Evolutionary conservation across 1,284 basidiomycete genomes (phyloP), one percentile per base, ranked within the genome.

Genomic region (Cutaneotrichosporon cavernicola): DNA sequence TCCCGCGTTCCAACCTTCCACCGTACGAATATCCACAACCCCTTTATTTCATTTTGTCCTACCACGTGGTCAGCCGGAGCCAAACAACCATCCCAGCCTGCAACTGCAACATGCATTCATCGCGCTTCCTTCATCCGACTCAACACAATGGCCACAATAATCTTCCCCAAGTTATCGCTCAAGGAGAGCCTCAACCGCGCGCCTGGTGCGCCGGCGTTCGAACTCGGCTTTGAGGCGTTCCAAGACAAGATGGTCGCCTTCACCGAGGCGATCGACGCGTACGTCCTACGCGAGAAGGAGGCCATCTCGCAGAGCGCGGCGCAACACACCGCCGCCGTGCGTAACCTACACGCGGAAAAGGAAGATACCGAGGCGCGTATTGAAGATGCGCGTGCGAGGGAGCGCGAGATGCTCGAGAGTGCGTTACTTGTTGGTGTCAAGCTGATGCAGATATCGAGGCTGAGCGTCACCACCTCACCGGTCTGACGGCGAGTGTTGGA

Each of bases 371-470:
- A 77, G 62, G 66, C 70, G 21, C 64, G 72, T 38, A 80, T 81
- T 32, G 70, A 72, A 50, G 60, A 69, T 26, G 79, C 80, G 69
- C 66, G 77, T 34, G 70, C 74, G 47, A 66, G 66, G 36, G 80
- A 81, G 64, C 72, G 71, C 18, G 70, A 74, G 26, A 78, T 81
- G 77, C 70, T 81, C 2, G 69, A 72, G 18, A 71, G 79, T 79
- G 58, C 56, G 75, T 71, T 53, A 4, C 26, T 4, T 3, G 40
- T 6, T 8, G 32, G 13, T 11, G 21, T 5, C n/a, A 5, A n/a
- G 34, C 60, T 61, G 43, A 61, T 57, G 2, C 52, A 76, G 77
- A 72, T 0, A 74, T 81, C 21, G 78, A 80, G 63, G 52, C 53
- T 13, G 79, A 81, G 62, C 70, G 78, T 50, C 70, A 70, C 47